These are phyloP conservation scores for Mycena floridula DNA, from an alignment of 768 basidiomycete genomes.

Conservation along the genomic window DNA sequence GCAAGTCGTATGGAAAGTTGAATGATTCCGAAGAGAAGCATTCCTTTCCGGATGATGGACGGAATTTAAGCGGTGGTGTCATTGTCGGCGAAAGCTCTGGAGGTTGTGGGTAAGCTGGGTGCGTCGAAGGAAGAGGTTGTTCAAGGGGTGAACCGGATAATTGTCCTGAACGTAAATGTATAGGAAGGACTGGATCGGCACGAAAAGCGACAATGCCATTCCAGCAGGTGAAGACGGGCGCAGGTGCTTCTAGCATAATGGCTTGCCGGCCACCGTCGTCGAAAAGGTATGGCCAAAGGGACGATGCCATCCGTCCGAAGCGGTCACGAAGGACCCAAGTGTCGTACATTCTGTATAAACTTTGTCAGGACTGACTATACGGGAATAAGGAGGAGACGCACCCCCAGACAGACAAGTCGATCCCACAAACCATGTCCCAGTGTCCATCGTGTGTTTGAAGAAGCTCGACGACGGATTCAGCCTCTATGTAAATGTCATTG, in stretches of 20 bases:
- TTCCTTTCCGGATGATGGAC: constrained; percentile 17
- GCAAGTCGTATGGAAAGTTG: constrained; percentile 34
- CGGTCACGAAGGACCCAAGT: constrained; percentile 33
- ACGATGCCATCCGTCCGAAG: constrained; percentile 21
- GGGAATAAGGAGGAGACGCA: background rate
- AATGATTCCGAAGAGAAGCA: constrained; percentile 36
- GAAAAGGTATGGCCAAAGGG: constrained; percentile 36
- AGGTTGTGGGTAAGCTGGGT: constrained; percentile 18
- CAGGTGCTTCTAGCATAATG: constrained; percentile 30
- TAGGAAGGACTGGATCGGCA: constrained; percentile 34
- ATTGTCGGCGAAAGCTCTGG: constrained; percentile 16
- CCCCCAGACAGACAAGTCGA: constrained; percentile 31
- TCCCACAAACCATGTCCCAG: constrained; percentile 37
- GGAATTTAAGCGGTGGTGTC: constrained; percentile 26
- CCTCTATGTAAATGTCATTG: constrained; percentile 35
- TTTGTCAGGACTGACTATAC: background rate
- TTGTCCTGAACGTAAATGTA: background rate
- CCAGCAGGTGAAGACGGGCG: constrained; percentile 40
- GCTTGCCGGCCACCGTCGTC: constrained; percentile 27
- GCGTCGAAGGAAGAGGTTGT: constrained; percentile 18
- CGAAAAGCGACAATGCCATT: constrained; percentile 36
- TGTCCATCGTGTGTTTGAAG: constrained; percentile 28
- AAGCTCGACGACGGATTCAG: constrained; percentile 33
- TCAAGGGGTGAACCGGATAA: constrained; percentile 8
- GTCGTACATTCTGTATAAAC: constrained; percentile 19